Conservation (phyloP, 768 basidiomycete genomes). For the Boletus patriciae region DNA sequence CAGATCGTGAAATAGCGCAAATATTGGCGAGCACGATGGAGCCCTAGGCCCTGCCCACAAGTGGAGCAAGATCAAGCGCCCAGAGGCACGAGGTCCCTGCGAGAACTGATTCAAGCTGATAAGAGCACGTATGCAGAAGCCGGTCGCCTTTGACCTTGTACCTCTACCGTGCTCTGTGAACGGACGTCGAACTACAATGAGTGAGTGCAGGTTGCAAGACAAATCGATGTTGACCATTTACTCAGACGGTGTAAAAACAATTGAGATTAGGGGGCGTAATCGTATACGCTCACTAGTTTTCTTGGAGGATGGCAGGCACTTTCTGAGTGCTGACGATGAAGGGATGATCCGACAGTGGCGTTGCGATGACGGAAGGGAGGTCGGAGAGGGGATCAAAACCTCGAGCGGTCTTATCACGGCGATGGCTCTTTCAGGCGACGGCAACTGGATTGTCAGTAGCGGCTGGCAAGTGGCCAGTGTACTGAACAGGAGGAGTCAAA, state of each 20-base stretch:
- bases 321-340: not conserved
- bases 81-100: no score
- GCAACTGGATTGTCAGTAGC: not conserved
- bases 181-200: not conserved
- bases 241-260: not conserved
- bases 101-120: no score
- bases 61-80: no score
- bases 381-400: not conserved
- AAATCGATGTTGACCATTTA: not conserved
- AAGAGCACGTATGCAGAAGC: no score
- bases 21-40: no score
- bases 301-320: not conserved
- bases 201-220: not conserved
- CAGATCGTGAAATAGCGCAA: no score
- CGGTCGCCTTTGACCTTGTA: no score
- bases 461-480: not conserved
- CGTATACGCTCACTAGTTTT: not conserved
- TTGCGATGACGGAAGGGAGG: not conserved
- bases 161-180: no score
- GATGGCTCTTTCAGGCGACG: not conserved
- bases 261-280: not conserved
- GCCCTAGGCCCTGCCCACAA: no score
- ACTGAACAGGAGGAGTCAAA: not conserved
- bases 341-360: not conserved
- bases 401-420: not conserved